Evolutionary conservation across 1,139 yeast genomes (phyloP), one percentile per base, ranked within the genome.

Genomic region (Candida sp.): DNA sequence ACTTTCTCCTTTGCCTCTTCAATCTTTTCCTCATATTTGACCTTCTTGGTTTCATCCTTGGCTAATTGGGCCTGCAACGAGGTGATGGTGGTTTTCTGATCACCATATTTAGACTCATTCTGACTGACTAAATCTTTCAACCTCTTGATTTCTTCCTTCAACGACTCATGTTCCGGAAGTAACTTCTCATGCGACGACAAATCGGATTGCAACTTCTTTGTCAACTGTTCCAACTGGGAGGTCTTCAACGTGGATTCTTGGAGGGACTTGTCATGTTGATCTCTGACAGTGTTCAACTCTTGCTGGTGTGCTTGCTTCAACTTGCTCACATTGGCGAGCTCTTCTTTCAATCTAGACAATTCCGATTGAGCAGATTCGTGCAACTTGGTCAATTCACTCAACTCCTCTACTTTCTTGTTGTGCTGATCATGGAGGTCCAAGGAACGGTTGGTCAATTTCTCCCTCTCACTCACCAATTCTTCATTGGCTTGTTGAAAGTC

Each of bases 391-490:
- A 70, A 50, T 9, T 55, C 49, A 4, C 56, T 52, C n/a, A 63
- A 50, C 45, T 65, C 66, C 7, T 51, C 52, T 3, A 54, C 47
- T 12, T 46, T 69, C 61, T 42, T 79, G 53, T 64, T 78, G 69
- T 42, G 62, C 54, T 51, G 73, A 63, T 48, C 37, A 39, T 55
- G 49, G 37, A 63, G 34, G 28, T 51, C 50, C 22, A 53, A 54
- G 17, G 62, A 53, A 8, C 55, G 53, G 4, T 57, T 58, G 5
- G 53, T 54, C 46, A 60, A 52, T 27, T 57, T 55, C 37, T 54
- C 53, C 55, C 67, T 59, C 49, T 66, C 60, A 33, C 54, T 52
- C 25, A 52, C 49, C 42, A 62, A 49, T 22, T 55, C 52, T 46
- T 55, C 54, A 54, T 67, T 58, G 42, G 58, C 31, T n/a, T 52